Base-by-base conservation (phyloP, 805 yeast species). In the Nakazawaea wyomingensis region DNA sequence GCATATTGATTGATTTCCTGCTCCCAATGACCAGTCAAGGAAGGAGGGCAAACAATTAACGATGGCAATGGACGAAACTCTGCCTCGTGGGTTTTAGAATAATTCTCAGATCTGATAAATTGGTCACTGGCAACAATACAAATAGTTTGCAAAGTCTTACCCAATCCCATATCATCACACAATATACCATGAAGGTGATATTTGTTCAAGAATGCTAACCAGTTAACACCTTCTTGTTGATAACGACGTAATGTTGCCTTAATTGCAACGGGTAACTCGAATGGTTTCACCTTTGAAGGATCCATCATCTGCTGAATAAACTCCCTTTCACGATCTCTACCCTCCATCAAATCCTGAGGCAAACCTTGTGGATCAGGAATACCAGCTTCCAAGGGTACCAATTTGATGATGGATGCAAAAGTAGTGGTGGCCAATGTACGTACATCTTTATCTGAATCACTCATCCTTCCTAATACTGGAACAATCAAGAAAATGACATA, bases 161-260 rank as follows among this genome's bases (percentile, higher is more conserved):
- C 99, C 24, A 93, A 72, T 5, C 99, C 99, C 99, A 93, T 93
- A 78, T 93, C 99, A 61, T 93, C 99, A 78, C 99, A 93, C 38
- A 93, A 69, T 55, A 93, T 91, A 42, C 99, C 99, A 65, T 93
- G 99, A 41, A 93, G 68, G 61, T 91, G 96, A 59, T 93, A 93
- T 55, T 86, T 86, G 66, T 93, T 93, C 55, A 93, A 72, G 57
- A 93, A 93, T 7, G 96, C 96, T 42, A 93, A 71, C 99, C 99
- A 93, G 60, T 91, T 93, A 30, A 93, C 95, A 62, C 99, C 99
- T 48, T 93, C 98, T 60, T 93, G 98, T 65, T 93, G 99, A 59
- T 93, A 93, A 49, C 86, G 85, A 59, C 99, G 78, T 49, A 93
- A 71, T 1, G 95, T 87, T 0, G 99, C 99, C 49, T 87, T 85